A percentile compares a stretch with the other conserved stretches of the same genome.
Conservation (phyloP, 2,329 filamentous ascomycete species). For the Paecilomyces fulvus region DNA sequence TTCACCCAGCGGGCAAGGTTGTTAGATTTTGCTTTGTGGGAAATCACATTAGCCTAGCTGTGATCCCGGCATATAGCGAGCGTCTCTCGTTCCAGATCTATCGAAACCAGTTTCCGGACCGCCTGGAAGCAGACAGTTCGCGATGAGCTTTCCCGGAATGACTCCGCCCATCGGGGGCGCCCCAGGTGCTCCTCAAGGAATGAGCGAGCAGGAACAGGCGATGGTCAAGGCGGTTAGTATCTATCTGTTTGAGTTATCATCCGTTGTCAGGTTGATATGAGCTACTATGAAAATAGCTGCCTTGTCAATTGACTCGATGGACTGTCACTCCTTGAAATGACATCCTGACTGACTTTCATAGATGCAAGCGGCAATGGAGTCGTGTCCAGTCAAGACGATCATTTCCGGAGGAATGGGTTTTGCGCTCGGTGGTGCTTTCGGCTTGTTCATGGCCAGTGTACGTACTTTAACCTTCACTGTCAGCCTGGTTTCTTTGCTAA, state of each 20-base stretch:
- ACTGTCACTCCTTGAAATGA: background rate
- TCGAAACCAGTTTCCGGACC: background rate
- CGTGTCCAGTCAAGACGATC: conserved; percentile 77
- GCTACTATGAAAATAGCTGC: background rate
- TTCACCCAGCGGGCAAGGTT: background rate
- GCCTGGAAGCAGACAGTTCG: conserved; percentile 1
- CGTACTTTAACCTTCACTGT: conserved; percentile 25
- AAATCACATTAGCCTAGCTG: background rate
- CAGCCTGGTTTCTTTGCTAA: background rate
- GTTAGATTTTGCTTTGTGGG: background rate
- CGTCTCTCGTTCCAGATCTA: background rate
- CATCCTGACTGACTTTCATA: conserved; percentile 25
- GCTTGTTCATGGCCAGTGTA: conserved; percentile 96
- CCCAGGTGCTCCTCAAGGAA: conserved; percentile 23
- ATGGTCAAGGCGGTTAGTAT: conserved; percentile 39
- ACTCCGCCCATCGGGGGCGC: conserved; percentile 21
- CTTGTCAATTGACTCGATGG: background rate
- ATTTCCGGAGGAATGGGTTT: conserved; percentile 93
- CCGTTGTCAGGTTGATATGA: background rate
- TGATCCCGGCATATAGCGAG: background rate
- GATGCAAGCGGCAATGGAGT: conserved; percentile 84
- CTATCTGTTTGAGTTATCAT: background rate
- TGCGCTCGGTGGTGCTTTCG: conserved; percentile 85
- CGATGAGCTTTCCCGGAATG: conserved; percentile 31
- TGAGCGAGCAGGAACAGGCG: conserved; percentile 40